Evolutionary conservation across 1,284 basidiomycete species (phyloP).

Genomic region (Cutaneotrichosporon cutaneum): DNA sequence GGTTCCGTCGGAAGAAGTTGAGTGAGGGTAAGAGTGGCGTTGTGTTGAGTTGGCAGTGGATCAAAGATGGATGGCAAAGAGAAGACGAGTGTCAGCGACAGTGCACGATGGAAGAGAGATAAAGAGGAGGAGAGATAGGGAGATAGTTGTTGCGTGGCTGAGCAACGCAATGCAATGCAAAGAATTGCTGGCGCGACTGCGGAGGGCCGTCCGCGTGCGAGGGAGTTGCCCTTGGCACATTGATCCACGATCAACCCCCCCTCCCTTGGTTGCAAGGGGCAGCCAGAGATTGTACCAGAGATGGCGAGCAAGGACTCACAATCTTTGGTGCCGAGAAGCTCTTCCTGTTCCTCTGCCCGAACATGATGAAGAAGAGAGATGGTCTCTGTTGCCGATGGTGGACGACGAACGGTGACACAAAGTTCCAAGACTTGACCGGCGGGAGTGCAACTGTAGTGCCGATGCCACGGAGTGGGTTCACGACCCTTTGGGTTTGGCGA

Average conservation of each 20-base stretch:
- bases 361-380: constrained; percentile 1
- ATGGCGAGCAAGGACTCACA: constrained; percentile 5
- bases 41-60: not conserved
- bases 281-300: not conserved
- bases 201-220: not conserved
- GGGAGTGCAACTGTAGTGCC: not conserved
- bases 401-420: not conserved
- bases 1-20: not conserved
- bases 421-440: not conserved
- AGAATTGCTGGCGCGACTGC: not conserved
- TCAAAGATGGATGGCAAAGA: not conserved
- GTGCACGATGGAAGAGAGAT: no score
- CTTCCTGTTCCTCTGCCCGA: constrained; percentile 13
- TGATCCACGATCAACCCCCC: not conserved
- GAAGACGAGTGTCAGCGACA: not conserved
- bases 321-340: constrained; percentile 16
- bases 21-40: not conserved
- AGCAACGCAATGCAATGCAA: not conserved
- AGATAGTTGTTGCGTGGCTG: no score
- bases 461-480: not conserved
- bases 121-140: not conserved
- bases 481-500: no score
- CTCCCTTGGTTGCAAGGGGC: not conserved
- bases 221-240: not conserved
- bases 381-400: no score